Evolutionary conservation across 768 basidiomycete species (phyloP), one percentile per base, ranked within the genome.

Genomic region (Mycena belliarum): DNA sequence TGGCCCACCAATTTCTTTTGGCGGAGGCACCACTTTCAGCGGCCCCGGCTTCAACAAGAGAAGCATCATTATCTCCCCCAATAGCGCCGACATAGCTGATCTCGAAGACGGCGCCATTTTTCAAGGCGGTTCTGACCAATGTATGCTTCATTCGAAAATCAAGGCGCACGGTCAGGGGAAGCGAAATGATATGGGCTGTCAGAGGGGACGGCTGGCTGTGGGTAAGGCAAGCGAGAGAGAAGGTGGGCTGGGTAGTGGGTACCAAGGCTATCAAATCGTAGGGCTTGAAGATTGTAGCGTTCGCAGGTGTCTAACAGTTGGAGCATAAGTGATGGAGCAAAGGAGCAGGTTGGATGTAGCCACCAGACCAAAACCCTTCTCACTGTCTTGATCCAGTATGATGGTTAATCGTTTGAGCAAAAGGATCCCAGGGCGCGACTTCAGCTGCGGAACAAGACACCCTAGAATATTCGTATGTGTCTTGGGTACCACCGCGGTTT

Each of bases 81-180:
- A 94, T 71, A 0, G 89, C 88, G 15, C 89, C 88, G 0, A 83
- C 84, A 59, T 93, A 94, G 61, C 79, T 80, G 44, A 95, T 82
- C 70, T 94, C 93, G 65, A 95, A 93, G 0, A 86, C 87, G 0
- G 87, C 87, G 10, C 93, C 93, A 60, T 91, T 91, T 63, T 86
- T 87, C 24, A 91, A 77, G 1, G 93, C 91, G 0, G 88, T 87
- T 42, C 90, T 84, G 29, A 94, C 81, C 45, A 93, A 77, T 0
- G 93, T 93, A 66, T 93, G 91, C 66, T 90, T 93, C 66, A 95
- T 78, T 63, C 88, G 81, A 68, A 88, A 95, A 1, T 90, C 85
- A 1, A 92, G 81, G 14, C 92, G 84, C 0, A 85, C 78, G 0
- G 89, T 88, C 18, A 94, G 78, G 8, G 92, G 92, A 26, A 94